These are phyloP conservation scores for Boletus speciosus DNA, from an alignment of 768 basidiomycete genomes.

Conservation along the genomic window DNA sequence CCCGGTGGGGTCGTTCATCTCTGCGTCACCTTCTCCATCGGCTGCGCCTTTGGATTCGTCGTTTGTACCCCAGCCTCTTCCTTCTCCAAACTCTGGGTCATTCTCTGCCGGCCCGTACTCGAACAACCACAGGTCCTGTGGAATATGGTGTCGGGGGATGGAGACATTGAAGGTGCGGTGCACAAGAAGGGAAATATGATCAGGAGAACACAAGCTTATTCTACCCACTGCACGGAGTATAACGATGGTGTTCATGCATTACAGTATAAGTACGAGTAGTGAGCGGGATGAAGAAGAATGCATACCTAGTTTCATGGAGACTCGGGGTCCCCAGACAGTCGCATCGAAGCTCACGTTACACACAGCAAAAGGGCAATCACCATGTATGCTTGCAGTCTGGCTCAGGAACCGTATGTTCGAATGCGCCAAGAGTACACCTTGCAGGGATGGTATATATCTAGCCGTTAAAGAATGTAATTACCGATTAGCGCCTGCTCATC, in stretches of 20 bases:
- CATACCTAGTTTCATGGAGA: constrained; percentile 79
- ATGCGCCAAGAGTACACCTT: constrained; percentile 85
- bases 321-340: constrained; percentile 81
- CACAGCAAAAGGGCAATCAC: constrained; percentile 83
- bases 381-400: constrained; percentile 62
- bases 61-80: constrained; percentile 24
- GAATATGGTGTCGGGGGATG: constrained; percentile 90
- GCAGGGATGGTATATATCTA: constrained; percentile 86
- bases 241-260: not conserved
- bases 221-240: constrained; percentile 59
- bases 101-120: constrained; percentile 82
- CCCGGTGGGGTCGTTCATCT: constrained; percentile 8
- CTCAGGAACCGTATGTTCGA: constrained; percentile 69
- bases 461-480: not conserved
- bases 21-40: constrained; percentile 3
- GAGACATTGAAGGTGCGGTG: constrained; percentile 94
- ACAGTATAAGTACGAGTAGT: not conserved
- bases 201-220: constrained; percentile 85
- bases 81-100: constrained; percentile 64
- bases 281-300: constrained; percentile 1
- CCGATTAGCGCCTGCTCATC: constrained; percentile 1
- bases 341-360: constrained; percentile 76
- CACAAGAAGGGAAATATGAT: constrained; percentile 86
- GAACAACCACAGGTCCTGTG: constrained; percentile 75
- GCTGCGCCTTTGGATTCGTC: constrained; percentile 6